Conservation (phyloP, 345 rosid species). For the Atalantia buxifolia region DNA sequence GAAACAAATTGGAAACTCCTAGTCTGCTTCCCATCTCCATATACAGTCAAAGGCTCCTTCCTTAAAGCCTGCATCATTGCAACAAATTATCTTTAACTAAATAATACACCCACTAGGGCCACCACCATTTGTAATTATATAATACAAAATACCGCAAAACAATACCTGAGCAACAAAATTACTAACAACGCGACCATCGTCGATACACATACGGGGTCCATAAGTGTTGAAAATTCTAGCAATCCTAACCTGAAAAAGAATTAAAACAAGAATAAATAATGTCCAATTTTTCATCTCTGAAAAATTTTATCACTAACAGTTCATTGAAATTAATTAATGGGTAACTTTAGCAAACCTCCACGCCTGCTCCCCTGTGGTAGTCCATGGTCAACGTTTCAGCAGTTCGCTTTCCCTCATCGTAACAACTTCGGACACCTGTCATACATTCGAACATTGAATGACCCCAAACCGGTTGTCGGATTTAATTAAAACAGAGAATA, state of each 20-base stretch:
- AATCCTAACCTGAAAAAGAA: slow-evolving; percentile 73
- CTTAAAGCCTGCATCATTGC: slow-evolving; percentile 71
- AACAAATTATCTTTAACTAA: not conserved
- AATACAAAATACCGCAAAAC: not conserved
- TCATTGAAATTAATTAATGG: not conserved
- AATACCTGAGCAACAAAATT: slow-evolving; percentile 95
- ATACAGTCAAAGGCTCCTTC: slow-evolving; percentile 95
- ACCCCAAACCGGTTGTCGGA: not conserved
- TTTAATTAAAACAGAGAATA: not conserved
- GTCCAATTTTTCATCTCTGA: not conserved
- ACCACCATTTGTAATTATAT: not conserved
- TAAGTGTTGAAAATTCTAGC: slow-evolving; percentile 95
- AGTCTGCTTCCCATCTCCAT: slow-evolving; percentile 99
- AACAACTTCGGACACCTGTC: slow-evolving; percentile 98
- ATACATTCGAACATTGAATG: not conserved
- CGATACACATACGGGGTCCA: slow-evolving; percentile 99
- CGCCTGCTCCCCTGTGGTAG: slow-evolving; percentile 88
- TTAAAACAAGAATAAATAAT: not conserved
- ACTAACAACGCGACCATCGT: slow-evolving; percentile 98
- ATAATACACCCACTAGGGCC: not conserved
- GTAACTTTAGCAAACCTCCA: slow-evolving; percentile 47
- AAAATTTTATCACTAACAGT: not conserved
- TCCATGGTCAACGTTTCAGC: slow-evolving; percentile 99
- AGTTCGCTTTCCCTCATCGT: slow-evolving; percentile 97
- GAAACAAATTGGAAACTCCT: slow-evolving; percentile 99